phyloP scores from a whole-genome alignment of 306 rosid genomes.

The Prinsepia uniflora region DNA sequence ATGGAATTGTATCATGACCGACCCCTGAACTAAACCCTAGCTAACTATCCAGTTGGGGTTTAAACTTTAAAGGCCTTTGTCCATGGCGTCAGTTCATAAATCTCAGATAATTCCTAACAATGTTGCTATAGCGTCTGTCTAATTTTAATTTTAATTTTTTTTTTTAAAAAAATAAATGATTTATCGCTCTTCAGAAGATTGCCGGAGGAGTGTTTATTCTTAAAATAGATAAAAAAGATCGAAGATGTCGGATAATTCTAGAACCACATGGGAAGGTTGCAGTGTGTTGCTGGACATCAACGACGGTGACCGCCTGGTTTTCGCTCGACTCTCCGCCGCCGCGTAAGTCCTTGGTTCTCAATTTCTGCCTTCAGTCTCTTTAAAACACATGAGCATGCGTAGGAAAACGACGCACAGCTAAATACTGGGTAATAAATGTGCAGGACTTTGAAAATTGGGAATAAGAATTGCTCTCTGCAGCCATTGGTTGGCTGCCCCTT shows the following conservation, averaged over 20 bases:
- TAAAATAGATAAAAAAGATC: neutral
- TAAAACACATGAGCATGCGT: neutral
- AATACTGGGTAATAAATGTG: constrained; percentile 5
- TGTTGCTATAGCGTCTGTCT: neutral
- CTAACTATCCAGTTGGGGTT: too few relatives aligned
- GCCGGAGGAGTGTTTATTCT: neutral
- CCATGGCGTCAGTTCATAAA: too few relatives aligned
- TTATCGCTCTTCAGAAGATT: neutral
- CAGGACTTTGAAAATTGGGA: constrained; percentile 87
- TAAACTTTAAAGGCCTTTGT: too few relatives aligned
- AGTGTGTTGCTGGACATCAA: constrained; percentile 91
- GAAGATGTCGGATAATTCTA: constrained; percentile 37
- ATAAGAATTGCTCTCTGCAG: constrained; percentile 64
- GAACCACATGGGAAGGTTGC: constrained; percentile 85
- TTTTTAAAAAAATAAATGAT: neutral
- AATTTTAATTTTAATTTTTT: too few relatives aligned
- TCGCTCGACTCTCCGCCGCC: constrained; percentile 76
- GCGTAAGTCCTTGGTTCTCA: constrained; percentile 41
- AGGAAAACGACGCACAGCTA: neutral
- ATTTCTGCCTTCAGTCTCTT: neutral
- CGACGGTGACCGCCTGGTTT: constrained; percentile 85
- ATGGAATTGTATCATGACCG: too few relatives aligned
- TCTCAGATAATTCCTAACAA: too few relatives aligned
- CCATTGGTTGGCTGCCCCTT: constrained; percentile 70
- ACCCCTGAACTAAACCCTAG: too few relatives aligned